Evolutionary conservation across 495 filamentous ascomycete genomes (phyloP), one percentile per base, ranked within the genome.

Genomic region (Penicillium arizonense): DNA sequence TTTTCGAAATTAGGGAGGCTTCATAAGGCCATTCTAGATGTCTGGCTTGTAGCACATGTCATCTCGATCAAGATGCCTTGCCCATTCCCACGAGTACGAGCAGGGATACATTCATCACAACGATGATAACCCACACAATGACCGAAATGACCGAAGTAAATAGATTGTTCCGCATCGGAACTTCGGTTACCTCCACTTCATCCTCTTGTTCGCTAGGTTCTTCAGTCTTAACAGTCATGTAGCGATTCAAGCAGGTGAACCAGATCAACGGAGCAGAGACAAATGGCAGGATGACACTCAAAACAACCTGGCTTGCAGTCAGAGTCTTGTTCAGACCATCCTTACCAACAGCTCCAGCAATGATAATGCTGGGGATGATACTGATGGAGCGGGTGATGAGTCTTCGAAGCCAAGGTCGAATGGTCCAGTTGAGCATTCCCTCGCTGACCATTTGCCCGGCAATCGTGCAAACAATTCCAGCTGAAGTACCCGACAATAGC

Each of bases 401-500:
- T 36, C 89, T 71, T 12, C 89, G 82, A 9, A 88, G 47, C 87
- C 88, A 93, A 0, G 89, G 89, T 52, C 72, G 70, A 30, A 88
- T 73, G 21, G 61, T 82, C 87, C 87, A 90, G 52, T 82, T 80
- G 36, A 93, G 68, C 65, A 88, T 87, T 30, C 89, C 89, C 61
- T 93, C 89, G 59, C 82, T 84, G 39, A 92, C 82, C 82, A 94
- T 89, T 61, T 93, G 89, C 3, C 89, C 89, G 3, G 88, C 82
- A 62, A 93, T 92, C 16, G 89, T 93, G 65, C 87, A 90, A 12
- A 94, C 83, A 44, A 94, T 89, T 23, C 89, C 89, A 0, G 89
- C 88, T 5, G 82, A 86, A 6, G 86, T 78, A 11, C 89, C 89
- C 0, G 86, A 90, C n/a, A 91, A 79, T 0, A 94, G 77, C 1